These are phyloP conservation scores for Lasiodiplodia gonubiensis DNA, from an alignment of 2,329 filamentous ascomycete species.

Conservation along the genomic window DNA sequence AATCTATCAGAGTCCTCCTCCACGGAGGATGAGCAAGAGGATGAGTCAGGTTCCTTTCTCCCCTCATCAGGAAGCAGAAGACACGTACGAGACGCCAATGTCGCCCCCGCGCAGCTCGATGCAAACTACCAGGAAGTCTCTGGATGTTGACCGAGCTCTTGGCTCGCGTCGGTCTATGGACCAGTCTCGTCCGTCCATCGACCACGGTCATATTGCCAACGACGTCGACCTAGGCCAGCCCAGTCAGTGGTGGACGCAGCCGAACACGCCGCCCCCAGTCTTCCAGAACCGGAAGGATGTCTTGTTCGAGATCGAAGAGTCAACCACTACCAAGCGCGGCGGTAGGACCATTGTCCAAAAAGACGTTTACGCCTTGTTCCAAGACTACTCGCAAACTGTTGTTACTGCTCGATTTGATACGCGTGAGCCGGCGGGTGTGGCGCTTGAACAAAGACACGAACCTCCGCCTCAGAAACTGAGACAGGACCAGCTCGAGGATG, in stretches of 20 bases:
- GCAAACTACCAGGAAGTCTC: constrained; percentile 60
- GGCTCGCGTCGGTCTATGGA: constrained; percentile 73
- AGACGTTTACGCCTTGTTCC: constrained; percentile 85
- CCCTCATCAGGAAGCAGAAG: constrained; percentile 39
- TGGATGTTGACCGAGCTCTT: constrained; percentile 65
- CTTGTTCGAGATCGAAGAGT: constrained; percentile 81
- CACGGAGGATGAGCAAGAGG: constrained; percentile 34
- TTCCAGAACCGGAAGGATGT: constrained; percentile 85
- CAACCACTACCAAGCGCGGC: constrained; percentile 69
- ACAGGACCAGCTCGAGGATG: constrained; percentile 90
- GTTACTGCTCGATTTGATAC: constrained; percentile 81
- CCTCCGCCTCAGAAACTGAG: constrained; percentile 78
- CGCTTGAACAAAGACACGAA: constrained; percentile 85
- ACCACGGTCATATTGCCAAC: constrained; percentile 83
- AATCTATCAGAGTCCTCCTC: constrained; percentile 42
- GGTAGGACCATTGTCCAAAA: constrained; percentile 76
- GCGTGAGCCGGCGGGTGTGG: constrained; percentile 72
- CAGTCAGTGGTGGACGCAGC: constrained; percentile 86
- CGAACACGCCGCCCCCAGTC: constrained; percentile 77
- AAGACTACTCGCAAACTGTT: constrained; percentile 95
- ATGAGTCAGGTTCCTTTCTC: constrained; percentile 39
- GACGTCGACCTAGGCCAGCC: constrained; percentile 79
- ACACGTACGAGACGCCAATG: constrained; percentile 37
- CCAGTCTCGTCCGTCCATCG: constrained; percentile 72
- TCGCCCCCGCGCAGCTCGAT: constrained; percentile 39